Evolutionary conservation across 257 asterid genomes (phyloP), one percentile per base, ranked within the genome.

Genomic region (Solanum etuberosum): DNA sequence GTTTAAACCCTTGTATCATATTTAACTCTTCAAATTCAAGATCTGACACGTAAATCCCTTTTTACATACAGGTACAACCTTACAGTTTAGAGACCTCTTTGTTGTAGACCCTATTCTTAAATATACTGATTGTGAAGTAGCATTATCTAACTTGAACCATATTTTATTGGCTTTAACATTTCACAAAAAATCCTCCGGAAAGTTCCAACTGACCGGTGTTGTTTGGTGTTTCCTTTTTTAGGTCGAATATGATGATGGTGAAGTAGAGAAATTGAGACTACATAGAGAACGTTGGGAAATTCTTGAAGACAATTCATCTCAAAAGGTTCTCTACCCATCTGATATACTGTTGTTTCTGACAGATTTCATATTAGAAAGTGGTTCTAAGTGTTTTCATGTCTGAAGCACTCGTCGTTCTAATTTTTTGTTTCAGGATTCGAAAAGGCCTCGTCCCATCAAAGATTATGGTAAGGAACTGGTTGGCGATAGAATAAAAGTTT

Each of bases 241-340:
- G 96, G 84, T 94, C 84, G 3, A 71, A 32, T 90, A 94, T 61
- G 93, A 88, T 85, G 96, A 94, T 70, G 86, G 88, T 67, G 92
- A 87, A 40, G 83, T 70, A 63, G 94, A 93, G 88, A 74, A 12
- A 29, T 84, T 94, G 89, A 89, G 90, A 80, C 92, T 94, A 34
- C 70, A 40, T 82, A 77, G 71, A 87, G 94, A 94, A 90, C 91
- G 61, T 48, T 93, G 96, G 96, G 83, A 91, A 83, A 63, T 76
- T 40, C 37, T 85, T 68, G 73, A 35, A 82, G 87, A 88, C 21
- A 35, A 51, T 71, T 73, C 31, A 88, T 86, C 83, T 73, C 84
- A 67, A 67, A 88, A 83, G 86, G 96, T 91, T 81, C 25, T 29
- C 51, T 3, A 10, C 43, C 16, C 29, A 3, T 81, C 43, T 29